phyloP scores from a whole-genome alignment of 1,139 yeast genomes.

The Lodderomyces metapsilosis region DNA sequence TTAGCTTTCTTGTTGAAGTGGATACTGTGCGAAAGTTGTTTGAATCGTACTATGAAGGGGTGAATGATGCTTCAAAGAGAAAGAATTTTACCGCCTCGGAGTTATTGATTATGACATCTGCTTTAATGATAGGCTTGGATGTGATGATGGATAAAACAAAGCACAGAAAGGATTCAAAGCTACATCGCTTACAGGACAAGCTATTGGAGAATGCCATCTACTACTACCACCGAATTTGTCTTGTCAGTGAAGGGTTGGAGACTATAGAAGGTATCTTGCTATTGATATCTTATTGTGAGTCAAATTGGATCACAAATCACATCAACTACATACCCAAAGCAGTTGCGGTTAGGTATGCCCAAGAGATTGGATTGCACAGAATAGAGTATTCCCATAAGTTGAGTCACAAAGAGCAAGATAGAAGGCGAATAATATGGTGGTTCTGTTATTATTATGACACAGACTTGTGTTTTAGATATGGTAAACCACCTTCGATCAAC shows the following conservation, averaged over 20 bases:
- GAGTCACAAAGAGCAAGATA: conserved; percentile 32
- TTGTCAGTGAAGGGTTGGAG: conserved; percentile 50
- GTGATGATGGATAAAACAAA: conserved; percentile 19
- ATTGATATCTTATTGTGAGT: conserved; percentile 45
- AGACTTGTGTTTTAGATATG: conserved; percentile 53
- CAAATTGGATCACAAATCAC: conserved; percentile 41
- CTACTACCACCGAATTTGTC: conserved; percentile 47
- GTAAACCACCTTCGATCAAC: conserved; percentile 59
- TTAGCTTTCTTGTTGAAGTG: conserved; percentile 17
- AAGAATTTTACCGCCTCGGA: conserved; percentile 26
- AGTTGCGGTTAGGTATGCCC: conserved; percentile 58
- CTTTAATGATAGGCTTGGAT: conserved; percentile 27
- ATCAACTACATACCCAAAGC: conserved; percentile 45
- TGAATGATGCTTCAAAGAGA: conserved; percentile 10
- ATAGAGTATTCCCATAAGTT: conserved; percentile 46
- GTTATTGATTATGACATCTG: conserved; percentile 32
- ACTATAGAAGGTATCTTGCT: conserved; percentile 51
- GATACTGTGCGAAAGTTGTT: conserved; percentile 21
- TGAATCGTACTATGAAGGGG: conserved; percentile 19
- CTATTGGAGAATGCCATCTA: conserved; percentile 39
- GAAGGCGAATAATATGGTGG: conserved; percentile 55
- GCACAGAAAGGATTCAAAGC: conserved; percentile 4
- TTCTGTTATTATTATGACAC: conserved; percentile 53
- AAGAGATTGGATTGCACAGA: conserved; percentile 65
- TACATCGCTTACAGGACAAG: conserved; percentile 23